Base-by-base conservation (phyloP, 148 eudicot genomes). In the Vaccinium macrocarpon region DNA sequence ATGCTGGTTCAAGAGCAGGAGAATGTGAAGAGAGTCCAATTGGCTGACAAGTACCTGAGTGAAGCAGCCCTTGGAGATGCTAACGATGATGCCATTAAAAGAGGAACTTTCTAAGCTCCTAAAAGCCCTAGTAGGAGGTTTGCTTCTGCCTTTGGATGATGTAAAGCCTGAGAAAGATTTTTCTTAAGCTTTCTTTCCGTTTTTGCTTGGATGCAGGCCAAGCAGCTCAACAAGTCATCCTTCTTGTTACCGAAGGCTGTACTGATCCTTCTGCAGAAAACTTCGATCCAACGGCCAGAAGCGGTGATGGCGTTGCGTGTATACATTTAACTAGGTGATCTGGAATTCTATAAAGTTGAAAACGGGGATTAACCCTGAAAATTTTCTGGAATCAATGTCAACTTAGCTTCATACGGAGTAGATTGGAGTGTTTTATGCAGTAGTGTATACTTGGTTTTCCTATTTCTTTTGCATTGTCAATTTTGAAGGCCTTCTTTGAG, bases 61-160 rank as follows among this genome's bases (percentile, higher is more conserved):
- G 91, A 89, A 70, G 91, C 91, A 27, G 91, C 91, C 0, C 87
- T 89, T 1, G 91, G 91, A 46, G 87, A 89, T 72, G 91, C 91
- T 1, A 89, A 89, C 38, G 89, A 82, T 19, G 89, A 89, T 77
- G 91, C 89, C 25, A 87, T 87, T 10, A 83, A 83, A 38, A 87
- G 66, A 12, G 91, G 91, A 61, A 78, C 77, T 59, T 89, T 89
- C 80, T 89, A 86, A 76, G 81, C 82, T 82, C 82, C 78, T 70
- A 1, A 27, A 76, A 71, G 81, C 52, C 64, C 38, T 66, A 19
- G 29, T n/a, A 5, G 66, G 85, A 85, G 81, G 84, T 82, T 87
- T 78, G 61, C 80, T 23, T 64, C 79, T 76, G 14, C 14, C 13
- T 80, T 15, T 56, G 59, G 49, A 27, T 32, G 27, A 38, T 48